Conservation (phyloP, 495 filamentous ascomycete species). For the Arthonia radiata region DNA sequence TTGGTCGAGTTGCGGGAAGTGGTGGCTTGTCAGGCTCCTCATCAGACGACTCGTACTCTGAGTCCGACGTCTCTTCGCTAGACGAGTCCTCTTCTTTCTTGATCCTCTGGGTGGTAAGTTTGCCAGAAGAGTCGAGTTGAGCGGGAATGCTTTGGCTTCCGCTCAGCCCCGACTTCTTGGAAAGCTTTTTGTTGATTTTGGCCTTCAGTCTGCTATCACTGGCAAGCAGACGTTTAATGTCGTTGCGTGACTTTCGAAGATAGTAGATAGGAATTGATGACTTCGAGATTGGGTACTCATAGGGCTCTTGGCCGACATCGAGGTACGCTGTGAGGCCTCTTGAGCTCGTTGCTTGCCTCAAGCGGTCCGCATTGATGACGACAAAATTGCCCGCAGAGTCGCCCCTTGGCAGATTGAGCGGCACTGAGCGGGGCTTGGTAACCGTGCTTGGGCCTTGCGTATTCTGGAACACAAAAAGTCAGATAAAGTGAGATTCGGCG, state of each 20-base stretch:
- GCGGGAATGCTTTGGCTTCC: constrained; percentile 1
- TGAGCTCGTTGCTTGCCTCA: constrained; percentile 16
- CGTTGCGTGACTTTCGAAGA: constrained; percentile 19
- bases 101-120: constrained; percentile 1
- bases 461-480: too few relatives aligned
- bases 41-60: constrained; percentile 20
- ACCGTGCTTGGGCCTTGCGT: too few relatives aligned
- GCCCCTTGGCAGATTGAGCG: constrained; percentile 14
- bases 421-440: too few relatives aligned
- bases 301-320: constrained; percentile 12
- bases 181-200: constrained; percentile 5
- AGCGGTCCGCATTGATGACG: constrained; percentile 14
- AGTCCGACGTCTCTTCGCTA: constrained; percentile 8
- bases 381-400: constrained; percentile 12
- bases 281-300: constrained; percentile 7
- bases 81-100: constrained; percentile 14
- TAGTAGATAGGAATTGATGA: constrained; percentile 16
- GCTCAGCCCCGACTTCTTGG: constrained; percentile 4
- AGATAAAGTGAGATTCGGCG: too few relatives aligned
- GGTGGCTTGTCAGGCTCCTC: constrained; percentile 27
- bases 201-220: constrained; percentile 9
- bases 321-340: constrained; percentile 16
- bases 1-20: constrained; percentile 24
- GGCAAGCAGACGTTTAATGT: constrained; percentile 14
- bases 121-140: not conserved